Base-by-base conservation (phyloP, 2,329 filamentous ascomycete species). In the Colletotrichum lupini region DNA sequence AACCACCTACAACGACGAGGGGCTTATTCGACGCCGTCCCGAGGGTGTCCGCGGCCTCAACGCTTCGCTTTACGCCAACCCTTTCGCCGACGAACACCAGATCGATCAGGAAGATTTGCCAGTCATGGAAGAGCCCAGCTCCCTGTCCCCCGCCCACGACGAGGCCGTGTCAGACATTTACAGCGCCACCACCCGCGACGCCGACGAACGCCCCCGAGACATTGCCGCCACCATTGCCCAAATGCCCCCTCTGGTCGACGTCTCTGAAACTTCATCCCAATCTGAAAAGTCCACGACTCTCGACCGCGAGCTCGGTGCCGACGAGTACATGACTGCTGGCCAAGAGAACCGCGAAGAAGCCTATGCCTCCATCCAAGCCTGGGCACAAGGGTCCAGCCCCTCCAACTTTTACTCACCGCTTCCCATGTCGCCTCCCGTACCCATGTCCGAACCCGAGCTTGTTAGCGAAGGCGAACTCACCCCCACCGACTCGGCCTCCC, bases 311-410 rank as follows among this genome's bases (percentile, higher is more conserved):
- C 78, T 85, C 26, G 81, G 77, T 6, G 79, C 83, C 7, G 82
- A 88, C 72, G 87, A 89, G 76, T 89, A 84, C 80, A 86, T 88
- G 83, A 87, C 88, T 0, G 86, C 87, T 9, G 85, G 86, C 55
- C 84, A 88, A 76, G 83, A 86, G 3, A 82, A 86, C 68, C 80
- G 80, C 24, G 79, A 83, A 16, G 85, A 87, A 16, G 86, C 88
- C 1, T 92, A 88, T 77, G 87, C 87, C 58, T 90, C 89, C 1
- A 92, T 92, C 76, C 89, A 92, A 78, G 91, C 90, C 0, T 92
- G 91, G 90, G 90, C 90, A 1, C 86, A 90, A 76, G 82, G 85
- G 71, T 88, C 87, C 5, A 83, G 83, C 77, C 81, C 83, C 11
- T 85, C 86, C 77, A 72, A 74, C 68, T 91, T 92, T 77, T 92